Base-by-base conservation (phyloP, 139 green algal species). In the Tetratostichococcus sp. region DNA sequence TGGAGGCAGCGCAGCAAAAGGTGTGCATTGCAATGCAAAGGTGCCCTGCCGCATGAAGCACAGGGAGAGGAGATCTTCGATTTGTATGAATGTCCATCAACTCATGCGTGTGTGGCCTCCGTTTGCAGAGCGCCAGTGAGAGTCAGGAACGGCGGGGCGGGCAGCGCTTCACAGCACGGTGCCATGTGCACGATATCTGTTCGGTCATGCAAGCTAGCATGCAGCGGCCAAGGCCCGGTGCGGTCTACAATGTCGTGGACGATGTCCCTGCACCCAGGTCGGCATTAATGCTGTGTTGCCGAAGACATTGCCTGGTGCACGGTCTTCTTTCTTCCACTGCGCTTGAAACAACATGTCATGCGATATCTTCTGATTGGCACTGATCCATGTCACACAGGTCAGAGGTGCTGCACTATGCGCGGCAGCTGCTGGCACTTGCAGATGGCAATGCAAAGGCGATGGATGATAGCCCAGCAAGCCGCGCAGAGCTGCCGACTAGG, bases 101-200 rank as follows among this genome's bases (percentile, higher is more conserved):
- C 11, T 11, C 6, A 50, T 6, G 39, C 39, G 39, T 50, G 11
- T 50, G 8, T 32, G 28, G 14, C 62, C 17, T 35, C 2, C 39
- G 39, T 50, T 21, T 50, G 39, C 28, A 68, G 62, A 34, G 16
- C 11, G 34, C 65, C 22, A 66, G 43, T 23, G 35, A 70, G 23
- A 79, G 42, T 62, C 79, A 91, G 75, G 25, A 65, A 33, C 74
- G 82, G 2, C 76, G 90, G 11, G 67, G 68, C 50, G 30, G 22
- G 31, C 83, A 88, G 79, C 79, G 69, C 43, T 93, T 77, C 78
- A 93, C 83, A 22, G 74, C 83, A 0, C 77, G 90, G 23, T 92
- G 84, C 76, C 90, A 95, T 72, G 86, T 96, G 67, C 57, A 69
- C 32, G 90, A 95, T 75, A 93, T 95, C 58, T 95, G 89, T 74